Evolutionary conservation across 345 rosid genomes (phyloP), one percentile per base, ranked within the genome.

Genomic region (Brassica nigra): DNA sequence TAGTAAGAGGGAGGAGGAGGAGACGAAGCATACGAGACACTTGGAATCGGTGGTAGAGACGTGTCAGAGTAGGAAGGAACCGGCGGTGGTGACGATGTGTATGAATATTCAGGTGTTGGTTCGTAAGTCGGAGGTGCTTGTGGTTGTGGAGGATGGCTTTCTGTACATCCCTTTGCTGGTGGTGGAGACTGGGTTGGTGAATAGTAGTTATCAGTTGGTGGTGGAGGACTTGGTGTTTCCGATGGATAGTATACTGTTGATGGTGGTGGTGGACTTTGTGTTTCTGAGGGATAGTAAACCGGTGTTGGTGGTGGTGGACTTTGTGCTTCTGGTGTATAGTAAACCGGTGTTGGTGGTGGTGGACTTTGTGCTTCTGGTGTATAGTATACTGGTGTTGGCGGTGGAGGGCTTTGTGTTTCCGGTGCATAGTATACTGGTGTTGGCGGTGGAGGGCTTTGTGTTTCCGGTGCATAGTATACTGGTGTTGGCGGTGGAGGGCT

Each of bases 11-110:
- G 74, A 5, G 91, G 86, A 12, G 94, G 89, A 36, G 93, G 90
- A 36, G 93, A 84, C 62, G 91, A 88, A 2, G 86, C 89, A 68
- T 88, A 88, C 58, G 89, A 83, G 59, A 89, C 88, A 59, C 90
- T 90, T 62, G 74, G 33, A 6, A 83, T 59, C 33, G 95, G 95
- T 67, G 92, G 91, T 20, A 85, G 88, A 47, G 88, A 87, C 3
- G 79, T 47, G 64, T 73, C 83, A 0, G 78, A 79, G 70, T 69
- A 71, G 28, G 81, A 29, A 61, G 72, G 66, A 16, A 78, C 34
- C 2, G 85, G 76, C 15, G 84, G 85, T 1, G 84, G 83, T 12
- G 90, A 72, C 18, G 85, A 78, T 79, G 84, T 29, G 36, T 80
- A 77, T 79, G 84, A 58, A 31, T 82, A 71, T 44, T 76, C 84